Evolutionary conservation across 2,329 filamentous ascomycete genomes (phyloP), one percentile per base, ranked within the genome.

Genomic region (Exophiala bonariae): DNA sequence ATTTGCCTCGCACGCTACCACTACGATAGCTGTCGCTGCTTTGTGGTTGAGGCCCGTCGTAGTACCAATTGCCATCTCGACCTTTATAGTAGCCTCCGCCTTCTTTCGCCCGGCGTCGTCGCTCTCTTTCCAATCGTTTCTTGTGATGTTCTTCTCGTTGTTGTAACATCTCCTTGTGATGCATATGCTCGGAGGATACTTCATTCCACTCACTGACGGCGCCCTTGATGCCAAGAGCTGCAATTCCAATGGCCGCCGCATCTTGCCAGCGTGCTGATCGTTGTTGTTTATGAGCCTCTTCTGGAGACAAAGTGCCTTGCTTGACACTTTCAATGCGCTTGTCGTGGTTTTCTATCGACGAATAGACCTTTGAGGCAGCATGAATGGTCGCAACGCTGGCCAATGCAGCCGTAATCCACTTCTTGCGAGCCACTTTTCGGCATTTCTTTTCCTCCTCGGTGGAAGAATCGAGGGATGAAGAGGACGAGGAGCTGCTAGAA

Each of bases 361-460:
- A 74, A 66, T 85, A 83, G 42, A 86, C 73, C 51, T 77, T 78
- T 61, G 86, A 82, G 10, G 80, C 83, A 22, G 83, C 83, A 66
- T 86, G 82, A 53, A 86, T 83, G 19, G 83, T 86, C 30, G 83
- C 83, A 50, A 86, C 78, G 45, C 81, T 81, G 43, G 83, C 83
- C 43, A 86, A 69, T 52, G 82, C 81, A 44, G 81, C 79, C 53
- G 82, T 85, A 55, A 86, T 65, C 62, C 85, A 68, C 72, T 85
- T 81, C 68, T 85, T 85, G 64, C 80, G 78, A 71, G 76, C 75
- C 72, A 85, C 75, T 62, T 85, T 83, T 67, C 81, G 83, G 47
- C 77, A 73, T 59, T 74, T 71, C 55, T 78, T 74, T 61, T 83
- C 80, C 68, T 86, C 81, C 60, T 83, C 82, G 56, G 75, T 76